Evolutionary conservation across 768 basidiomycete species (phyloP), one percentile per base, ranked within the genome.

Genomic region (Kwoniella pini): DNA sequence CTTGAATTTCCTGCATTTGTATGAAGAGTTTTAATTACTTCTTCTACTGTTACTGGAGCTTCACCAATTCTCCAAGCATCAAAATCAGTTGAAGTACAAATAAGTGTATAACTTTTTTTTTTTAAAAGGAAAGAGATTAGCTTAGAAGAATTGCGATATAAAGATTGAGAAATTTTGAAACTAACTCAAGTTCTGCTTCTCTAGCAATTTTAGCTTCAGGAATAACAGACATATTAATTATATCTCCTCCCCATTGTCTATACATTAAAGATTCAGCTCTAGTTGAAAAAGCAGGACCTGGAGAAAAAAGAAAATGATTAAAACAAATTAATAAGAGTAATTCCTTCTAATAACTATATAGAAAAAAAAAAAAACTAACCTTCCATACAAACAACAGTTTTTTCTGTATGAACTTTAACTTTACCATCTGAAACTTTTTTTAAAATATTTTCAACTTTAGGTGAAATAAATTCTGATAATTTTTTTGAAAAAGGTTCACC

Each of bases 201-300:
- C 94, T 82, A 2, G 95, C 95, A 40, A 97, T 83, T 81, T 98
- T 98, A n/a, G 94, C 87, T 80, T 99, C 95, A 1, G 96, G 96
- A 26, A 97, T 81, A 39, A 90, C 90, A 60, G 90, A 95, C 95
- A 99, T 99, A 79, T 97, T 78, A 74, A 78, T 74, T 65, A 76
- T 77, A 54, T 78, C 77, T 42, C 75, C 77, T 9, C 95, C 95
- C 89, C 90, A 94, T 46, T 83, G 82, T 21, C 92, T 83, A 78
- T 97, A 96, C 93, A 96, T 92, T 70, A 84, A 70, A 72, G 90
- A 93, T 84, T 99, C 95, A 17, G 95, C 95, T 36, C 95, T 82
- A n/a, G 95, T 99, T 56, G 92, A 95, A 82, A 99, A 99, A 79
- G 93, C 92, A 59, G 70, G 80, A 24, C 75, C 78, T 74, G 57